Evolutionary conservation across 2,329 filamentous ascomycete species (phyloP).

Genomic region (Cryphonectria parasitica): DNA sequence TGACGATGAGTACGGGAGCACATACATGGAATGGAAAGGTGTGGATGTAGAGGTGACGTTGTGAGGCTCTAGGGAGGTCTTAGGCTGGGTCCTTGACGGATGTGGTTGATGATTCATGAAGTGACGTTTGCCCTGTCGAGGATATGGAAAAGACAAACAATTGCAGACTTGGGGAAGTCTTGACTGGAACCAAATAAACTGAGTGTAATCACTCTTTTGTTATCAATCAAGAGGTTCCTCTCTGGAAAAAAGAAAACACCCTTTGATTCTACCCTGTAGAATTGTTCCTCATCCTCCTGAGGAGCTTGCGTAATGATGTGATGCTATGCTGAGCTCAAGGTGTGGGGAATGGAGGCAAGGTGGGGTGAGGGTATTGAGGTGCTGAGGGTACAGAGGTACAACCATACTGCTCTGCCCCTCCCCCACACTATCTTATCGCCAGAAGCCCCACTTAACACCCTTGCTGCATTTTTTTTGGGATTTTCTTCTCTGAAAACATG

Average conservation of each 20-base stretch:
- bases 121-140: background rate
- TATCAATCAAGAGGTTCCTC: background rate
- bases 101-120: constrained; percentile 18
- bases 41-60: constrained; percentile 8
- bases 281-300: background rate
- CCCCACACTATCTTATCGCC: constrained; percentile 19
- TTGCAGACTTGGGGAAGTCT: background rate
- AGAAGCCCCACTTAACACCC: background rate
- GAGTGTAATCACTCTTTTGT: background rate
- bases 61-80: constrained; percentile 6
- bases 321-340: background rate
- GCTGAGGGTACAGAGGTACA: background rate
- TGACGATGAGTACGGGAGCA: background rate
- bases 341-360: background rate
- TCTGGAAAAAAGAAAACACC: background rate
- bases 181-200: background rate
- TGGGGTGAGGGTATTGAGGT: background rate
- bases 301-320: background rate
- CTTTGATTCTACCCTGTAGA: background rate
- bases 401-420: background rate
- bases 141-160: background rate
- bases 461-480: background rate
- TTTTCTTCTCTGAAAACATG: background rate
- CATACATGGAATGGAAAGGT: background rate
- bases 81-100: background rate